A percentile compares a stretch with the other conserved stretches of the same genome.
Conservation (phyloP, 495 filamentous ascomycete species). For the Umbilicaria muhlenbergii region DNA sequence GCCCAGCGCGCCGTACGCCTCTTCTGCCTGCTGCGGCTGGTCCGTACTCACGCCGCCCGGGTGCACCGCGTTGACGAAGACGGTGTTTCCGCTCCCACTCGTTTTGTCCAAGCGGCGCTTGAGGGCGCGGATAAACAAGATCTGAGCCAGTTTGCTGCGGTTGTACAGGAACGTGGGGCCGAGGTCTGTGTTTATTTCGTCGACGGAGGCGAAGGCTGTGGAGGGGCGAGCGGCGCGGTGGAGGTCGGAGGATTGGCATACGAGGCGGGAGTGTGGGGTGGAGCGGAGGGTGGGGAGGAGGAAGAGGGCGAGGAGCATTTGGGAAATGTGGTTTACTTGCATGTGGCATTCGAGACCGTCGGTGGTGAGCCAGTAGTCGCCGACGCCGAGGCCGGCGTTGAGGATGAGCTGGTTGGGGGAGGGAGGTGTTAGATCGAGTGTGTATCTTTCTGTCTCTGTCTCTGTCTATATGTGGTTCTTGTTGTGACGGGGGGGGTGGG, state of each 20-base stretch:
- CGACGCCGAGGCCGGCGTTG: slow-evolving; percentile 33
- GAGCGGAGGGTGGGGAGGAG: slow-evolving; percentile 23
- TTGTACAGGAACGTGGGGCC: slow-evolving; percentile 36
- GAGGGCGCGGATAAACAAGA: slow-evolving; percentile 29
- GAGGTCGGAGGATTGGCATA: slow-evolving; percentile 37
- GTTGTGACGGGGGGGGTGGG: background rate
- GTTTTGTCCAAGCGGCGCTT: slow-evolving; percentile 16
- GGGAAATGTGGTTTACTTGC: slow-evolving; percentile 32
- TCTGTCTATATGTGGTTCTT: background rate
- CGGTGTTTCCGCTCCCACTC: slow-evolving; percentile 9
- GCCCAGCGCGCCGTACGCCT: slow-evolving; percentile 31
- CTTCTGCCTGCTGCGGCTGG: slow-evolving; percentile 34
- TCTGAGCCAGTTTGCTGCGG: slow-evolving; percentile 38
- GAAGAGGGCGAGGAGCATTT: slow-evolving; percentile 25
- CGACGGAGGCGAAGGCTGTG: slow-evolving; percentile 28
- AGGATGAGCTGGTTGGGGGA: slow-evolving; percentile 21
- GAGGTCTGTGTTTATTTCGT: slow-evolving; percentile 39
- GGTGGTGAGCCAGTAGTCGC: slow-evolving; percentile 20
- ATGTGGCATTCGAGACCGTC: slow-evolving; percentile 37
- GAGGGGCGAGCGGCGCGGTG: slow-evolving; percentile 30
- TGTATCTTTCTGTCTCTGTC: slow-evolving; percentile 27
- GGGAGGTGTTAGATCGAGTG: no score
- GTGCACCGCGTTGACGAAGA: slow-evolving; percentile 32
- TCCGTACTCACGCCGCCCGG: slow-evolving; percentile 33
- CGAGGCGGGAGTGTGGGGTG: slow-evolving; percentile 23